Base-by-base conservation (phyloP, 371 early-diverging fungal genomes). In the Circinella minor region DNA sequence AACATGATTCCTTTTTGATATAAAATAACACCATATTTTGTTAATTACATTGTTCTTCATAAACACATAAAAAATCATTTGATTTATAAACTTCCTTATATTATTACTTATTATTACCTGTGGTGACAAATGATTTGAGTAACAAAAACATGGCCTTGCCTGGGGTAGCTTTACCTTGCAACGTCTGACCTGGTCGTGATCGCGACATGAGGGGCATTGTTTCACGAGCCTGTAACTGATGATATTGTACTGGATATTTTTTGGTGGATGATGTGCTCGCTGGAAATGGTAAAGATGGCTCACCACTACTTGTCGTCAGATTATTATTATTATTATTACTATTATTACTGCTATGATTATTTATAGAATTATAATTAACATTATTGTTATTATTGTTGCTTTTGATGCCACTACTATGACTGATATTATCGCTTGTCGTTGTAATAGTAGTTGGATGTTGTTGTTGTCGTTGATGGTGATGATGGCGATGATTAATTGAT, bases 61-160 rank as follows among this genome's bases (percentile, higher is more conserved):
- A 15, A 55, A 10, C 3, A 2, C 55, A n/a, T 55, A 55, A 55
- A 55, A 10, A 57, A 15, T 51, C 51, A 43, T 43, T 43, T 43
- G 1, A 43, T 39, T 39, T 27, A 27, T 27, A 27, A 27, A 27
- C 27, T 27, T 0, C 27, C 27, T 27, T 27, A 27, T 27, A 1
- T 27, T 27, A 27, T 27, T 51, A 51, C 6, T 13, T 5, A 39
- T 13, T 5, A 39, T 68, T 70, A 76, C 94, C 94, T 10, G 93
- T 95, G 7, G 94, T 94, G 38, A 95, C 92, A 85, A 95, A 95
- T 2, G 94, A 92, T 77, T 95, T 95, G 65, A 94, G 78, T 15
- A 94, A 74, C 75, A 95, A 78, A 74, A 94, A 94, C 71, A 94
- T 93, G 36, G 94, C 92, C 76, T 94, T 94, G 47, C 89, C 88